Base-by-base conservation (phyloP, 805 yeast genomes). In the Dipodascopsis uninucleata region DNA sequence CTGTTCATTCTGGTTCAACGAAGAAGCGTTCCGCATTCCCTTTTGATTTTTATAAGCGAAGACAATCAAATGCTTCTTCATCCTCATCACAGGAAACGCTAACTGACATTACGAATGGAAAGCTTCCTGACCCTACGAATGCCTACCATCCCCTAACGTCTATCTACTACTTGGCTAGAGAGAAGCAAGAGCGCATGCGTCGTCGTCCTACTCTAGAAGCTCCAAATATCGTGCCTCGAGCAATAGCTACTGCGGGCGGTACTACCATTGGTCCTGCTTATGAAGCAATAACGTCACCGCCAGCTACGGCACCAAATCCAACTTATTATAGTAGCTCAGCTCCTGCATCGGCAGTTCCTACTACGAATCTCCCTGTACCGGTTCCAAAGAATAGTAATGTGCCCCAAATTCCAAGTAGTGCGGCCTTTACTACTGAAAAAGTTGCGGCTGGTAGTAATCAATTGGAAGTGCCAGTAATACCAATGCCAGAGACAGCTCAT, bases 141-240 rank as follows among this genome's bases (percentile, higher is more conserved):
- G 90, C 89, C 1, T 89, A 76, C 63, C 95, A 89, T 65, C 97
- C 98, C 0, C 71, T 89, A 52, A 68, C 90, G 9, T 86, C 96
- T 5, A 82, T 90, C 29, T 93, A 93, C 62, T 82, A 78, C 60
- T 72, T 93, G 53, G 95, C 88, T 14, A 81, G 78, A 41, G 98
- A 93, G 31, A 41, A 49, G 17, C 55, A 50, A 20, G 55, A 45
- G 18, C 49, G 55, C 16, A 25, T 41, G 7, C 42, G 40, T n/a
- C 43, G 45, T n/a, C 44, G 51, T n/a, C 53, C 53, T 17, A 42
- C 40, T 18, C 35, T 49, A 12, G 50, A 45, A 21, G 26, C 41
- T 6, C 24, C 39, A 2, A 36, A 33, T n/a, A 33, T 49, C 4
- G 28, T 39, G 17, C 25, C 33, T 6, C 41, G 49, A 4, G 26